Evolutionary conservation across 164 flowering plant genomes (phyloP), one percentile per base, ranked within the genome.

Genomic region (Sedum album): DNA sequence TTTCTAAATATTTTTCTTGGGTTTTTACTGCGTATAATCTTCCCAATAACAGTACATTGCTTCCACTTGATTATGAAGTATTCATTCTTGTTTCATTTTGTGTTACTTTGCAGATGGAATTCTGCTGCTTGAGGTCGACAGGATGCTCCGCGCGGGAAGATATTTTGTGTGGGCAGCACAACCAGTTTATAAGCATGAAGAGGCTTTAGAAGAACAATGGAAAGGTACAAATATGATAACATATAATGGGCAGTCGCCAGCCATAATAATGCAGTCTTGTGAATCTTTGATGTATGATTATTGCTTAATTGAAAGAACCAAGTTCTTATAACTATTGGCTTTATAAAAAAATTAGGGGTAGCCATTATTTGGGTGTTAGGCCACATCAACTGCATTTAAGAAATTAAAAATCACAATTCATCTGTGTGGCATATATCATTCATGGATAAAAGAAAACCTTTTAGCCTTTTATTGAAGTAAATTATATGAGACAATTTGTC

Each of bases 101-200:
- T 87, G 96, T 94, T 48, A 80, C 88, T 71, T 76, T 83, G 77
- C 90, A n/a, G n/a, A n/a, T n/a, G n/a, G n/a, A n/a, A n/a, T n/a
- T n/a, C n/a, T n/a, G n/a, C n/a, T n/a, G n/a, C n/a, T n/a, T n/a
- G n/a, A n/a, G n/a, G n/a, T n/a, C n/a, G n/a, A n/a, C n/a, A n/a
- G n/a, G n/a, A n/a, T n/a, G n/a, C n/a, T n/a, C n/a, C n/a, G n/a
- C n/a, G n/a, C n/a, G n/a, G n/a, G n/a, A n/a, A n/a, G n/a, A n/a
- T n/a, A n/a, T n/a, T n/a, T n/a, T n/a, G n/a, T n/a, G n/a, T n/a
- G n/a, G n/a, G n/a, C n/a, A n/a, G n/a, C n/a, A n/a, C n/a, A n/a
- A n/a, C n/a, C n/a, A n/a, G n/a, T n/a, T n/a, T n/a, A n/a, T n/a
- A n/a, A n/a, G n/a, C n/a, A n/a, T n/a, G n/a, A n/a, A n/a, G n/a